A percentile compares a stretch with the other conserved stretches of the same genome.
These are phyloP conservation scores for Turnera subulata DNA, from an alignment of 345 rosid species.

Conservation along the genomic window DNA sequence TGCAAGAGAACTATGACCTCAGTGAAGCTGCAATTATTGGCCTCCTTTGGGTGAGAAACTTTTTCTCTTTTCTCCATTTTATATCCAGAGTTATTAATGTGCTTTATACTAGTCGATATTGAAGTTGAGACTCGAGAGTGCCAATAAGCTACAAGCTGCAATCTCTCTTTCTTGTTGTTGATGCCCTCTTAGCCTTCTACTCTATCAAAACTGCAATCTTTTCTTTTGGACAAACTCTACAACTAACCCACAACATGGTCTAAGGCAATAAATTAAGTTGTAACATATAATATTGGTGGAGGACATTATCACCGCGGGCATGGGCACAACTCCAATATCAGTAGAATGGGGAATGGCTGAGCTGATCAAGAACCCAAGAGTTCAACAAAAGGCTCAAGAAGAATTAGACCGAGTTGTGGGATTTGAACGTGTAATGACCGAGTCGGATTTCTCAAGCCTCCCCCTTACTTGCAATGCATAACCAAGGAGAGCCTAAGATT, in stretches of 20 bases:
- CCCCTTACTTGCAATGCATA: constrained; percentile 31
- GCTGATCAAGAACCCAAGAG: constrained; percentile 28
- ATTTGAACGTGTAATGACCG: constrained; percentile 41
- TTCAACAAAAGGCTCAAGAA: constrained; percentile 20
- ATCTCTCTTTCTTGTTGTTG: no score
- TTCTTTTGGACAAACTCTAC: no score
- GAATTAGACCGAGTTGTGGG: constrained; percentile 42
- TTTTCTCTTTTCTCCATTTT: no score
- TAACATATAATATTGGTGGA: no score
- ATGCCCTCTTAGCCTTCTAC: no score
- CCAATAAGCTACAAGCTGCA: no score
- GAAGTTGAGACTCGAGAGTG: no score
- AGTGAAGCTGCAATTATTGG: constrained; percentile 91
- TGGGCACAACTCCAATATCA: constrained; percentile 55
- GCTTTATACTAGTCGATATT: no score
- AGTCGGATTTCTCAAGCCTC: constrained; percentile 58
- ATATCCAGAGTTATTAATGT: no score
- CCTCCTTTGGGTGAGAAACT: constrained; percentile 65
- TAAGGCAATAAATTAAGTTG: no score
- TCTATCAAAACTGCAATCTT: no score
- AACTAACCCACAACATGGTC: no score
- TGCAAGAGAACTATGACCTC: constrained; percentile 77
- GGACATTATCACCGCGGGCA: constrained; percentile 98
- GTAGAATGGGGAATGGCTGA: constrained; percentile 49
- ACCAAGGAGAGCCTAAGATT: constrained; percentile 41